Evolutionary conservation across 495 filamentous ascomycete species (phyloP).

Genomic region (Penicillium cosmopolitanum): DNA sequence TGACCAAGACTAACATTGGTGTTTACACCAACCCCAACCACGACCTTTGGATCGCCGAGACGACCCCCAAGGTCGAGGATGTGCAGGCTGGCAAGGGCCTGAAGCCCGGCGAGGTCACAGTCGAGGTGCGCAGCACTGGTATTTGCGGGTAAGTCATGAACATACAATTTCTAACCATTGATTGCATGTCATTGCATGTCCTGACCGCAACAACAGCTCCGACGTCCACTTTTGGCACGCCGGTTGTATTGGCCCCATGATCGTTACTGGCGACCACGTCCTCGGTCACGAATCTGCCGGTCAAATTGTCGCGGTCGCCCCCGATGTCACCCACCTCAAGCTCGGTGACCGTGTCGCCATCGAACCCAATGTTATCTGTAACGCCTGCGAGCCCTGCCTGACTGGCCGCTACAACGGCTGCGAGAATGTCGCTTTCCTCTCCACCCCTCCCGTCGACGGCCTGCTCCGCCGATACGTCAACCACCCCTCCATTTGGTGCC

Average conservation of each 20-base stretch:
- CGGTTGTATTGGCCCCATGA: constrained; percentile 92
- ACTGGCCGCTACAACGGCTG: constrained; percentile 94
- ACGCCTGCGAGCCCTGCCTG: constrained; percentile 84
- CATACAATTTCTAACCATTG: too few species aligned
- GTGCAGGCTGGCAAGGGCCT: constrained; percentile 71
- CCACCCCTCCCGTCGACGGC: constrained; percentile 87
- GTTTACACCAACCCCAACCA: constrained; percentile 93
- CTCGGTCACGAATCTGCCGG: constrained; percentile 93
- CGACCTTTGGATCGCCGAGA: constrained; percentile 85
- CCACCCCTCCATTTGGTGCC: constrained; percentile 89
- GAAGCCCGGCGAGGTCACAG: constrained; percentile 78
- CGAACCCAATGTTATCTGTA: constrained; percentile 90
- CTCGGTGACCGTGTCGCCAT: constrained; percentile 87
- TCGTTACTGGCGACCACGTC: constrained; percentile 83
- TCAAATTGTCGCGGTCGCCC: constrained; percentile 77
- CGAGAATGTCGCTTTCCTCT: constrained; percentile 80
- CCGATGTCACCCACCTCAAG: constrained; percentile 71
- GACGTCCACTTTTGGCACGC: constrained; percentile 97
- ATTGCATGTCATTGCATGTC: too few species aligned
- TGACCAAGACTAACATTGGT: constrained; percentile 83
- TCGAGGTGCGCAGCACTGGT: constrained; percentile 86
- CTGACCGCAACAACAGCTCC: constrained; percentile 54
- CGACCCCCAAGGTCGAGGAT: constrained; percentile 73
- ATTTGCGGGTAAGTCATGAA: constrained; percentile 76
- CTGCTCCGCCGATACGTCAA: constrained; percentile 90